Conservation (phyloP, 2,329 filamentous ascomycete species). For the Monilinia fructicola region DNA sequence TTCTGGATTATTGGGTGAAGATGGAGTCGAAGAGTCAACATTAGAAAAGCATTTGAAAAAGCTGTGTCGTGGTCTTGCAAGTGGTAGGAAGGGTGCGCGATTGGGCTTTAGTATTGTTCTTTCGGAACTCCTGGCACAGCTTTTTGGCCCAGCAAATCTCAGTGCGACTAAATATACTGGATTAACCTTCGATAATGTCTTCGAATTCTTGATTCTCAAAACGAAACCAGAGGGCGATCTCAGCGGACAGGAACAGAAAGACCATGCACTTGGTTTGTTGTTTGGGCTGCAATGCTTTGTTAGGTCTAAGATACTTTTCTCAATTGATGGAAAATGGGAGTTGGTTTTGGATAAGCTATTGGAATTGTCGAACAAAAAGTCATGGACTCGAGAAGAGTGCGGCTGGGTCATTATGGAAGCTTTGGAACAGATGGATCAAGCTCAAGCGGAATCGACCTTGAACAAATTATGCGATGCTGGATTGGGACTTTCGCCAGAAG, state of each 20-base stretch:
- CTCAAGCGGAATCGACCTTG: conserved; percentile 60
- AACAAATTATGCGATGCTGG: conserved; percentile 61
- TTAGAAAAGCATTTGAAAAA: conserved; percentile 61
- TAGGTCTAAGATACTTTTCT: conserved; percentile 71
- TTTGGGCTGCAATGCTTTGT: conserved; percentile 88
- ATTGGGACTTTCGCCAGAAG: conserved; percentile 79
- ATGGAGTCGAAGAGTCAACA: conserved; percentile 52
- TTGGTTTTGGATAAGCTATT: conserved; percentile 71
- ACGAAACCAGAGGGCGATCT: conserved; percentile 55
- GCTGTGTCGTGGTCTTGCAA: conserved; percentile 84
- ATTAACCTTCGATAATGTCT: conserved; percentile 58
- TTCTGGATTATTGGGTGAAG: conserved; percentile 52
- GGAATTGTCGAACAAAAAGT: conserved; percentile 74
- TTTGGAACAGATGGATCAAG: conserved; percentile 58
- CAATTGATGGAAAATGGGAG: conserved; percentile 59
- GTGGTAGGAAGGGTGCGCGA: conserved; percentile 82
- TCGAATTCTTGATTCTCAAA: conserved; percentile 55
- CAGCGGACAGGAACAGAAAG: conserved; percentile 73
- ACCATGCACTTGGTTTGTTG: conserved; percentile 79
- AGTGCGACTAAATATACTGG: conserved; percentile 49
- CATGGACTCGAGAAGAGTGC: conserved; percentile 87
- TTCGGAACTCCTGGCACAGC: conserved; percentile 73
- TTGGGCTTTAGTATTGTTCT: conserved; percentile 87
- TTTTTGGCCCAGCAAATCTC: conserved; percentile 56
- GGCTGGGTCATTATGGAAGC: conserved; percentile 78